Evolutionary conservation across 1,139 yeast species (phyloP), one percentile per base, ranked within the genome.

Genomic region (Suhomyces maxii): DNA sequence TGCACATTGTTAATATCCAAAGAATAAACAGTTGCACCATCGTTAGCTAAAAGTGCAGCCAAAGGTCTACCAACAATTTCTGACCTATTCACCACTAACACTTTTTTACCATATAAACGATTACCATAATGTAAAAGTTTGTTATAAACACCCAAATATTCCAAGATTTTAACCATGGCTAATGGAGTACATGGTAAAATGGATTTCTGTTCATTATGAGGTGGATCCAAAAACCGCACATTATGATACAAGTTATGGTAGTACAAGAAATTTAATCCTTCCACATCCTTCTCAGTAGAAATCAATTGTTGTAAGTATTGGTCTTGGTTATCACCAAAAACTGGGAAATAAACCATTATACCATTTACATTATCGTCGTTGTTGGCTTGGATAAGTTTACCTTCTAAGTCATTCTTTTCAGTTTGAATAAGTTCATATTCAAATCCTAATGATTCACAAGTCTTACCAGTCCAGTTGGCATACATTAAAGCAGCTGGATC

Each of bases 281-380:
- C 99, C 25, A 95, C 98, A 59, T 93, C 99, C 65, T 93, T 93
- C 53, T 89, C 91, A 31, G 86, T 74, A 18, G 86, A 73, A 10
- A 93, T 90, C 51, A 90, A 86, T 68, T 93, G 98, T 68, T 93
- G 98, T 47, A 93, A 69, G 64, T 95, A 93, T 66, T 88, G 96
- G 64, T 93, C 99, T 68, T 93, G 99, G 51, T 88, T 81, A 62
- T 89, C 89, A 2, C 97, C 97, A 68, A 89, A 93, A 3, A 93
- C 98, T 0, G 99, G 99, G 79, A 91, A 93, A 67, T 93, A 93
- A n/a, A 93, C 93, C 90, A 93, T 90, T 55, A 93, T 93, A 28
- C 99, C 99, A 61, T 89, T 86, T 33, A 93, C 89, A 1, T 65
- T 58, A 45, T 79, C 82, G 59, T 91, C 95, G 31, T 76, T 75